A percentile compares a stretch with the other conserved stretches of the same genome.
Evolutionary conservation across 345 rosid genomes (phyloP).

Genomic region (Brassica napus): DNA sequence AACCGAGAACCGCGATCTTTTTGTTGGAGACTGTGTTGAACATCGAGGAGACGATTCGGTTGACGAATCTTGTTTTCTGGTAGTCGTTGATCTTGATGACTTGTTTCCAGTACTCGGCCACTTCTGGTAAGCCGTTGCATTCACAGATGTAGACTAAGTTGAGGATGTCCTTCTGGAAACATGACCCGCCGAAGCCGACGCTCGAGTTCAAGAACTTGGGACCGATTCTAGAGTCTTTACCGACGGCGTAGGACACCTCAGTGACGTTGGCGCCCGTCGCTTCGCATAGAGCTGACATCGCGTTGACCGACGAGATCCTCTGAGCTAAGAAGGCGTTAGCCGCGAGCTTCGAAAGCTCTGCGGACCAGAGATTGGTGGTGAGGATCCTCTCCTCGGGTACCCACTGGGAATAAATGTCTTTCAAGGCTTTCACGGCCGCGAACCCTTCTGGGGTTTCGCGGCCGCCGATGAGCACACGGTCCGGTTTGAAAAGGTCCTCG

Average conservation of each 20-base stretch:
- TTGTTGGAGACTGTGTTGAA: slow-evolving; percentile 82
- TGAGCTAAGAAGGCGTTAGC: slow-evolving; percentile 94
- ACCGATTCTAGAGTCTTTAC: slow-evolving; percentile 81
- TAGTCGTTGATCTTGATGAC: slow-evolving; percentile 93
- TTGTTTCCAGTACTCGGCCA: slow-evolving; percentile 93
- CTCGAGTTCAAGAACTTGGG: slow-evolving; percentile 87
- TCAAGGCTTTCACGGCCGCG: slow-evolving; percentile 74
- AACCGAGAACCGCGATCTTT: slow-evolving; percentile 81
- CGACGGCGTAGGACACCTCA: slow-evolving; percentile 78
- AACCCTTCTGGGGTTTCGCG: slow-evolving; percentile 88
- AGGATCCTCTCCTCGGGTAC: slow-evolving; percentile 77
- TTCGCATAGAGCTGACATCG: slow-evolving; percentile 93
- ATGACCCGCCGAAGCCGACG: slow-evolving; percentile 91
- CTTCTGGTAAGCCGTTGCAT: slow-evolving; percentile 93
- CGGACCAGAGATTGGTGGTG: slow-evolving; percentile 93
- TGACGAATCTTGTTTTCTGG: slow-evolving; percentile 83
- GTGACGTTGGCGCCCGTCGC: slow-evolving; percentile 85
- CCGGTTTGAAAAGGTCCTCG: slow-evolving; percentile 68
- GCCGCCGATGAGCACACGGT: slow-evolving; percentile 88
- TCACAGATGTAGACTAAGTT: slow-evolving; percentile 91
- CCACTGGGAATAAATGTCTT: slow-evolving; percentile 82
- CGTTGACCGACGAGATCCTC: slow-evolving; percentile 88
- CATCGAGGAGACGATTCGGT: slow-evolving; percentile 86
- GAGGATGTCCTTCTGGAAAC: slow-evolving; percentile 89
- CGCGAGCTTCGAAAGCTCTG: slow-evolving; percentile 94